Percentiles rank a stretch among this genome's conserved stretches.
phyloP scores from a whole-genome alignment of 805 yeast species.

The Pichia thaimueangensis region DNA sequence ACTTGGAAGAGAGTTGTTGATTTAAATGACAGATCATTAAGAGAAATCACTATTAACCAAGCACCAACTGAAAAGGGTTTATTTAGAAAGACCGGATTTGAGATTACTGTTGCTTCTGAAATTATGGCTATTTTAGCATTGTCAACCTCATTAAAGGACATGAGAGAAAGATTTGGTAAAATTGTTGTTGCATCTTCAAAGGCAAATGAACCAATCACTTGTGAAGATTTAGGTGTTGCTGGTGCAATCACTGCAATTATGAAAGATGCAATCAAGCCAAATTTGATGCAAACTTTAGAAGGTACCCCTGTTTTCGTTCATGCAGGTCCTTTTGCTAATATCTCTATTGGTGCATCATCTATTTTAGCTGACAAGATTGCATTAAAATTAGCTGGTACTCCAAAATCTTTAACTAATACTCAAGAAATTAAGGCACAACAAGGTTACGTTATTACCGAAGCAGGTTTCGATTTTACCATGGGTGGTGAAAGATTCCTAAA shows the following conservation, averaged over 20 bases:
- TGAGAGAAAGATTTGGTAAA: slow-evolving; percentile 81
- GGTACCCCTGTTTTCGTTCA: slow-evolving; percentile 97
- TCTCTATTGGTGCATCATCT: slow-evolving; percentile 94
- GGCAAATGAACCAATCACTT: slow-evolving; percentile 77
- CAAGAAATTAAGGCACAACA: slow-evolving; percentile 34
- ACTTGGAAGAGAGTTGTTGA: slow-evolving; percentile 93
- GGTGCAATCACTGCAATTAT: slow-evolving; percentile 93
- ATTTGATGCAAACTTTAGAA: slow-evolving; percentile 93
- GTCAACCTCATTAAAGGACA: slow-evolving; percentile 67
- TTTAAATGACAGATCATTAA: slow-evolving; percentile 84
- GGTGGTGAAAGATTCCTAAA: slow-evolving; percentile 97
- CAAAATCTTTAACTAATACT: slow-evolving; percentile 33
- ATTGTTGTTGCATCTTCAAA: slow-evolving; percentile 82
- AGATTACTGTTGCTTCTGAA: slow-evolving; percentile 93
- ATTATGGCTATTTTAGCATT: slow-evolving; percentile 93
- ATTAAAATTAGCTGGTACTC: slow-evolving; percentile 76
- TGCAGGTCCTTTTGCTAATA: slow-evolving; percentile 98
- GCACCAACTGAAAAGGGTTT: slow-evolving; percentile 91
- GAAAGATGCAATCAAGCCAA: slow-evolving; percentile 96
- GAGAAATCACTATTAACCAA: slow-evolving; percentile 85
- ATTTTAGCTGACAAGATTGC: slow-evolving; percentile 92
- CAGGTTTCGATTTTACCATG: slow-evolving; percentile 98
- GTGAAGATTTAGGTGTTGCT: slow-evolving; percentile 91
- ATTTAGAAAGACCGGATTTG: slow-evolving; percentile 84
- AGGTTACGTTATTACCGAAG: slow-evolving; percentile 94